Evolutionary conservation across 257 asterid genomes (phyloP).

Genomic region (Dorcoceras hygrometricum): DNA sequence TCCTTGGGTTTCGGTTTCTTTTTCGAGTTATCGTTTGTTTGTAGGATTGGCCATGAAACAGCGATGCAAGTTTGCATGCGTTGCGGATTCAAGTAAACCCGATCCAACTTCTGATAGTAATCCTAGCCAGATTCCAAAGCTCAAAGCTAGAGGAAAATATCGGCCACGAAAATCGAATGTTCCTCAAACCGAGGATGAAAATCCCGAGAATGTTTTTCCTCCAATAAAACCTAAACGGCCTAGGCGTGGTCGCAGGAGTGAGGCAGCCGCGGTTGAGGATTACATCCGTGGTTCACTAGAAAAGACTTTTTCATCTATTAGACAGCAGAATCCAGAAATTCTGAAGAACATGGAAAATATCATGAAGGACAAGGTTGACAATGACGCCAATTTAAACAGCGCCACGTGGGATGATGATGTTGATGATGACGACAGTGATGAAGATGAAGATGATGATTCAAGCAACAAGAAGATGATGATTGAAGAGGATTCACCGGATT

Average conservation of each 20-base stretch:
- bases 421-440: slow-evolving; percentile 41
- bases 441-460: slow-evolving; percentile 17
- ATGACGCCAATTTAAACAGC: slow-evolving; percentile 28
- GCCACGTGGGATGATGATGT: slow-evolving; percentile 38
- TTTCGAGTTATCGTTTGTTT: slow-evolving; percentile 22
- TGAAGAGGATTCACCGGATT: slow-evolving; percentile 84
- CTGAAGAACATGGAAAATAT: slow-evolving; percentile 49
- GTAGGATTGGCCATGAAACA: slow-evolving; percentile 23
- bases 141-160: slow-evolving; percentile 31
- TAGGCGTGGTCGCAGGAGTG: slow-evolving; percentile 84
- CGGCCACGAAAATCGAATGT: slow-evolving; percentile 26
- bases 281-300: slow-evolving; percentile 58
- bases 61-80: slow-evolving; percentile 31
- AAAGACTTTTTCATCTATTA: slow-evolving; percentile 61
- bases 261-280: slow-evolving; percentile 95
- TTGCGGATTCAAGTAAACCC: slow-evolving; percentile 36
- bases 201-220: slow-evolving; percentile 38
- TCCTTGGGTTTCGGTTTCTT: slow-evolving; percentile 23
- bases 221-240: slow-evolving; percentile 63
- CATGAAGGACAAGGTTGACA: slow-evolving; percentile 51
- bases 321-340: slow-evolving; percentile 64
- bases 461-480: slow-evolving; percentile 46
- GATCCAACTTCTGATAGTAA: slow-evolving; percentile 29
- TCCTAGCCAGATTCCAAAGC: slow-evolving; percentile 26
- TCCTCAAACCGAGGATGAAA: slow-evolving; percentile 32